Conservation (phyloP, 208 protist genomes). For the Wallacemonas sp. region DNA sequence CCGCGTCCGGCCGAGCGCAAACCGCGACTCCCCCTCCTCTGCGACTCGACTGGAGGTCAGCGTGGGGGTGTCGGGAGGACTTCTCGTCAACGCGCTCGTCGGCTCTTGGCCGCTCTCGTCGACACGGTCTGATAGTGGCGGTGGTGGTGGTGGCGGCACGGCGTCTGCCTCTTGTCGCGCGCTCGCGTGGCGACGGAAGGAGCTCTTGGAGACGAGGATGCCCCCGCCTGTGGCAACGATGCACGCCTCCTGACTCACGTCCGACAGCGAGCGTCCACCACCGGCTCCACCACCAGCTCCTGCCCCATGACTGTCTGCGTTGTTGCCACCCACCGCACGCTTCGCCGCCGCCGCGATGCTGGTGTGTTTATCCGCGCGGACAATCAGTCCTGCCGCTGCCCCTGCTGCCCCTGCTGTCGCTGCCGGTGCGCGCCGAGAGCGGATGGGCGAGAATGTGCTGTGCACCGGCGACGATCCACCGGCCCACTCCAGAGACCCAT, state of each 20-base stretch:
- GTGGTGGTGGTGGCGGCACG: no score
- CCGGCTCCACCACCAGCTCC: not conserved
- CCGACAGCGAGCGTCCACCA: not conserved
- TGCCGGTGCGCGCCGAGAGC: not conserved
- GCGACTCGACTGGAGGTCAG: not conserved
- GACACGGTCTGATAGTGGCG: no score
- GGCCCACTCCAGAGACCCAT: not conserved
- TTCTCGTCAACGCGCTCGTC: no score
- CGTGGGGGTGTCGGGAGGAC: no score
- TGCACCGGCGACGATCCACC: not conserved
- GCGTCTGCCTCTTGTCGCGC: not conserved
- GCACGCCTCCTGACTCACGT: not conserved
- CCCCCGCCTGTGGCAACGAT: not conserved
- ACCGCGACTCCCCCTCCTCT: not conserved
- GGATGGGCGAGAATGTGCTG: not conserved
- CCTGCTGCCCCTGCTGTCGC: not conserved
- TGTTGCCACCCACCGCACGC: not conserved
- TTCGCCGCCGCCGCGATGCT: not conserved
- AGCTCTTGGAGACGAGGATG: slow-evolving; percentile 8
- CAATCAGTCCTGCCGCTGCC: not conserved
- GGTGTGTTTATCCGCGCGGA: not conserved
- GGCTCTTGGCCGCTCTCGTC: no score
- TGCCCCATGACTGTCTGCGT: no score
- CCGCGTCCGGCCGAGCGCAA: slow-evolving; percentile 5
- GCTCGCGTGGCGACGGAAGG: slow-evolving; percentile 1